phyloP scores from a whole-genome alignment of 139 green algal species.

The Picochlorum sp. region DNA sequence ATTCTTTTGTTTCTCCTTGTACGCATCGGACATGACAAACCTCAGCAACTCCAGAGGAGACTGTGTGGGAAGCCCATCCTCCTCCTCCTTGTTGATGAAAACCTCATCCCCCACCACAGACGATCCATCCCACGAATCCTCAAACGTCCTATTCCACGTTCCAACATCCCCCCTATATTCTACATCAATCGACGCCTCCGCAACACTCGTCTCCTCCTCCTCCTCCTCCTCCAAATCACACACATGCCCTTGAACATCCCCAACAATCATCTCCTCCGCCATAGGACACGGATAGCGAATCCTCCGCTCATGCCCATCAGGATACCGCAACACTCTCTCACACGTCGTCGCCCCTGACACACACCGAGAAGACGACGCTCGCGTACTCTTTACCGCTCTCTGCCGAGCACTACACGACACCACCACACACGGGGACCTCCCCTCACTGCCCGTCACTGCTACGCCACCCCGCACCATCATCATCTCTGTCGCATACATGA shows the following conservation, averaged over 20 bases:
- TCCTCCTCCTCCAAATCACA: constrained; percentile 8
- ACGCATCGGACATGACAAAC: constrained; percentile 27
- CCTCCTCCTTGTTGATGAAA: not conserved
- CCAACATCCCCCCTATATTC: not conserved
- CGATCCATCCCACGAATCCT: not conserved
- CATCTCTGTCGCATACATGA: too few species aligned
- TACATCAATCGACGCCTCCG: not conserved
- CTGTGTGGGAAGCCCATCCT: not conserved
- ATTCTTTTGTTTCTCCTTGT: constrained; percentile 23
- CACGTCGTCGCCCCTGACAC: not conserved
- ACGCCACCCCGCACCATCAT: too few species aligned
- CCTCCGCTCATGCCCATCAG: constrained; percentile 37
- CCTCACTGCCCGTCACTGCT: too few species aligned
- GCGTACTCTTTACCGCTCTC: too few species aligned
- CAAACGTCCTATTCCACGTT: not conserved
- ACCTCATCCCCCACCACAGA: constrained; percentile 14
- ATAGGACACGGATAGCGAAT: constrained; percentile 38
- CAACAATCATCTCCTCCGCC: constrained; percentile 1
- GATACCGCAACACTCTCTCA: constrained; percentile 45
- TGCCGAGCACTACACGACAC: too few species aligned
- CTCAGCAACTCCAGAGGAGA: constrained; percentile 33
- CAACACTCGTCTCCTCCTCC: not conserved
- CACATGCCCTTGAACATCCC: not conserved
- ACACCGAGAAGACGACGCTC: too few species aligned
- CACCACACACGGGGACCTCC: too few species aligned